phyloP scores from a whole-genome alignment of 148 eudicot species.

The Persicaria maculosa region DNA sequence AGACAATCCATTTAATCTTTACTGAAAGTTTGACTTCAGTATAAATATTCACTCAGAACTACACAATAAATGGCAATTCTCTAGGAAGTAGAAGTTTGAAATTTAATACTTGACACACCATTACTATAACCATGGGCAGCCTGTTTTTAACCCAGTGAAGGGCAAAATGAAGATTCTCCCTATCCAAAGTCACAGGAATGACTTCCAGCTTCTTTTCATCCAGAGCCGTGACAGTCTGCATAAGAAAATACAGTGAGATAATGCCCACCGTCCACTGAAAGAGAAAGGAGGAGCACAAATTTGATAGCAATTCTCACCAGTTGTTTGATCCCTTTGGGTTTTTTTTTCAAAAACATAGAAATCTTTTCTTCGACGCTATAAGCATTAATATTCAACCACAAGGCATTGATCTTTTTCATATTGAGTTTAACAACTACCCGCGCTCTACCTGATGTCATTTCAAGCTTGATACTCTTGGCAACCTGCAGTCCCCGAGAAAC shows the following conservation, averaged over 20 bases:
- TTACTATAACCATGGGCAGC: conserved; percentile 62
- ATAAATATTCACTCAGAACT: background rate
- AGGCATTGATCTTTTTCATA: conserved; percentile 43
- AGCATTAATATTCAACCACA: conserved; percentile 54
- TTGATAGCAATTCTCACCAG: conserved; percentile 19
- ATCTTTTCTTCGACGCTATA: conserved; percentile 53
- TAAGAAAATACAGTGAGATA: background rate
- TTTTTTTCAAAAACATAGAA: conserved; percentile 14
- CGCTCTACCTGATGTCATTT: conserved; percentile 39
- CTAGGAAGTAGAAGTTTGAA: background rate
- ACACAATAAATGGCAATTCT: background rate
- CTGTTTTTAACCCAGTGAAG: conserved; percentile 46
- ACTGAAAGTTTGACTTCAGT: background rate
- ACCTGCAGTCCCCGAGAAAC: conserved; percentile 38
- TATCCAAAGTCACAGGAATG: conserved; percentile 29
- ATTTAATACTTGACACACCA: conserved; percentile 35
- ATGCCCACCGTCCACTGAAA: background rate
- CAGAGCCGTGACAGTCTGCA: conserved; percentile 61
- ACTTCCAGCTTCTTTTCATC: conserved; percentile 48
- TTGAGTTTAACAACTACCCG: conserved; percentile 56
- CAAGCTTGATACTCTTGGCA: conserved; percentile 66
- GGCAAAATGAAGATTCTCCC: conserved; percentile 47
- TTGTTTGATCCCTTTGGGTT: conserved; percentile 22
- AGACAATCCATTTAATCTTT: conserved; percentile 1
- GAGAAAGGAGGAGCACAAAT: background rate